Conservation (phyloP, 305 asterid species). For the Striga hermonthica region DNA sequence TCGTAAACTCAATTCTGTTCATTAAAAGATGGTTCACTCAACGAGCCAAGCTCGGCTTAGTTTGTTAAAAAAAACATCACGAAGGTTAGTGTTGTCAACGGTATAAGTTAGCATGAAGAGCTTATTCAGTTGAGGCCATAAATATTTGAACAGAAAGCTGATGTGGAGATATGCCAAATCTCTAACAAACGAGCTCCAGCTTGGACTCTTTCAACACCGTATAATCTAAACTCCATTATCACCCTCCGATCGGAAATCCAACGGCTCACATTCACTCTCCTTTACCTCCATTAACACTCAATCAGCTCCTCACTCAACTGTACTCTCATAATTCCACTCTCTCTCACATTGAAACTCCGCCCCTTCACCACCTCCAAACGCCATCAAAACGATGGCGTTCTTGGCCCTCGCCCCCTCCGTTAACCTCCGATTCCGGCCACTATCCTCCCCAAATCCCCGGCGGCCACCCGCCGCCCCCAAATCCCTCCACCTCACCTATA, state of each 20-base stretch:
- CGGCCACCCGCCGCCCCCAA: constrained; percentile 23
- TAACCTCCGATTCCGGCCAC: constrained; percentile 58
- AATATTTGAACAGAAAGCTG: no score
- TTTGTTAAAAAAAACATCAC: no score
- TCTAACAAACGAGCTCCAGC: constrained; percentile 20
- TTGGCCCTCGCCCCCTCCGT: constrained; percentile 51
- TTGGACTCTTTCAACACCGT: constrained; percentile 32
- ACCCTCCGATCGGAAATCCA: constrained; percentile 27
- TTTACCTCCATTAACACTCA: not conserved
- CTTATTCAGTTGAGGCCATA: no score
- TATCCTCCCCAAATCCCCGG: constrained; percentile 30
- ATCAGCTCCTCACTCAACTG: not conserved
- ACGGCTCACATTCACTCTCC: constrained; percentile 29
- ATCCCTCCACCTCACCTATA: constrained; percentile 27
- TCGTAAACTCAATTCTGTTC: no score
- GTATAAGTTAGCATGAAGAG: no score
- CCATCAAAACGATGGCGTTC: constrained; percentile 47
- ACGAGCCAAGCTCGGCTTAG: no score
- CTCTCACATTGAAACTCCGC: constrained; percentile 24
- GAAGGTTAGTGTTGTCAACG: no score
- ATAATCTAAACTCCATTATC: constrained; percentile 36
- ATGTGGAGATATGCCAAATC: not conserved
- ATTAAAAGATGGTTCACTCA: no score
- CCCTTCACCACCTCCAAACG: constrained; percentile 27
- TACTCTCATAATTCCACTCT: not conserved